phyloP scores from a whole-genome alignment of 2,329 filamentous ascomycete genomes.

The Stagonosporopsis vannaccii region DNA sequence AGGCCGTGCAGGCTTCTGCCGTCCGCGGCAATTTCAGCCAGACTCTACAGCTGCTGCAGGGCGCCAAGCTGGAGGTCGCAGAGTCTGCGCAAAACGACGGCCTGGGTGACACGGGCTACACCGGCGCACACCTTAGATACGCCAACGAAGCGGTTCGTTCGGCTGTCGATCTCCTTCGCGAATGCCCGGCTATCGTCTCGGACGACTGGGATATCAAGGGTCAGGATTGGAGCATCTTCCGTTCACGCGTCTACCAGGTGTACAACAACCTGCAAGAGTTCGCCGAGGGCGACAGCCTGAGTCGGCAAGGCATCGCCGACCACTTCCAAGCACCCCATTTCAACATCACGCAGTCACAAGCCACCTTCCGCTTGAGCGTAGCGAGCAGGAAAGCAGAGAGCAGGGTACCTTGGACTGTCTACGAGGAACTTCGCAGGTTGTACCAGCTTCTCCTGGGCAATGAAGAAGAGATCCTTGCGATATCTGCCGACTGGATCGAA shows the following conservation, averaged over 20 bases:
- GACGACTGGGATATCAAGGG: conserved; percentile 84
- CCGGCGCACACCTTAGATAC: conserved; percentile 77
- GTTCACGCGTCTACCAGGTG: conserved; percentile 74
- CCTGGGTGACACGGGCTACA: conserved; percentile 71
- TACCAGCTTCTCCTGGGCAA: conserved; percentile 84
- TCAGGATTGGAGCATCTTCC: conserved; percentile 83
- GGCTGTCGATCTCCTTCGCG: conserved; percentile 72
- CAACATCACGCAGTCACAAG: conserved; percentile 54
- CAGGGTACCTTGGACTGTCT: conserved; percentile 87
- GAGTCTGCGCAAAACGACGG: conserved; percentile 69
- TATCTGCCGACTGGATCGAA: conserved; percentile 90
- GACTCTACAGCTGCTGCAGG: conserved; percentile 71
- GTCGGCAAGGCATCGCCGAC: conserved; percentile 52
- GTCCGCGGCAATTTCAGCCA: conserved; percentile 76
- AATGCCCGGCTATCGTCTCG: conserved; percentile 71
- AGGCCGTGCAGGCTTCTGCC: conserved; percentile 72
- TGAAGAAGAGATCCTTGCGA: conserved; percentile 75
- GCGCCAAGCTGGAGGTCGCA: conserved; percentile 81
- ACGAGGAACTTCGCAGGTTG: conserved; percentile 80
- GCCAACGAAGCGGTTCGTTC: conserved; percentile 75
- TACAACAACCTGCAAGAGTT: conserved; percentile 76
- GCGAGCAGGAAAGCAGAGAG: conserved; percentile 79
- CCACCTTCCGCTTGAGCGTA: conserved; percentile 69
- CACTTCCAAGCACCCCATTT: conserved; percentile 54
- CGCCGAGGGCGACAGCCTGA: conserved; percentile 73